phyloP scores from a whole-genome alignment of 1,284 basidiomycete species.

The Moniliophthora roreri region DNA sequence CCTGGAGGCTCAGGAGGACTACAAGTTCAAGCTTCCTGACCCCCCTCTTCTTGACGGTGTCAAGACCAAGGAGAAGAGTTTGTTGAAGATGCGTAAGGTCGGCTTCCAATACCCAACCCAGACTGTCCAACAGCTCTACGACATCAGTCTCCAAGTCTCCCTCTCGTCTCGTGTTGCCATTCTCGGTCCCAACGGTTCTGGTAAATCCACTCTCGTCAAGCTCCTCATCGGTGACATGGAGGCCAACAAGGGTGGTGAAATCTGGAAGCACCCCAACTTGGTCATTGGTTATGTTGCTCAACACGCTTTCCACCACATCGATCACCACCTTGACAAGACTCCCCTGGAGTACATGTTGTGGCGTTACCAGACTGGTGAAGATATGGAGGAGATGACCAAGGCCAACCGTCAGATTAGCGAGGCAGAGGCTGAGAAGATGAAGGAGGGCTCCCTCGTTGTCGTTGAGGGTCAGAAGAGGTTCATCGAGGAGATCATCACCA shows the following conservation, averaged over 20 bases:
- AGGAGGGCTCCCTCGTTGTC: slow-evolving; percentile 85
- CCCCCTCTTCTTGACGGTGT: slow-evolving; percentile 98
- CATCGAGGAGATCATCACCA: slow-evolving; percentile 88
- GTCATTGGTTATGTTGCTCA: slow-evolving; percentile 99
- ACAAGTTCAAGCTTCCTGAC: slow-evolving; percentile 95
- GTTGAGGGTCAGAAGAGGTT: slow-evolving; percentile 93
- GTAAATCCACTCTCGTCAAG: slow-evolving; percentile 99
- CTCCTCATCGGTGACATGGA: slow-evolving; percentile 97
- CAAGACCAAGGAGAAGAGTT: slow-evolving; percentile 98
- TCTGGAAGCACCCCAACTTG: slow-evolving; percentile 99
- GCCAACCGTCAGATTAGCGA: slow-evolving; percentile 85
- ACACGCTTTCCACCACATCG: slow-evolving; percentile 99
- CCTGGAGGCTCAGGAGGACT: slow-evolving; percentile 91
- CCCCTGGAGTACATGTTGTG: slow-evolving; percentile 98
- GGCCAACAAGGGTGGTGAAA: slow-evolving; percentile 93
- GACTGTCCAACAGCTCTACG: slow-evolving; percentile 86
- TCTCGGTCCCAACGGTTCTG: slow-evolving; percentile 96
- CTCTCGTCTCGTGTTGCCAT: slow-evolving; percentile 96
- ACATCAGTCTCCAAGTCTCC: slow-evolving; percentile 95
- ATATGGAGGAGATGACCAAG: slow-evolving; percentile 95
- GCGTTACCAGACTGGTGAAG: slow-evolving; percentile 99
- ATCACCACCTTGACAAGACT: slow-evolving; percentile 97
- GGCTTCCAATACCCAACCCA: slow-evolving; percentile 95
- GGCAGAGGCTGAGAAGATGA: slow-evolving; percentile 95
- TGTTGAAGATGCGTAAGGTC: slow-evolving; percentile 96